Evolutionary conservation across 2,329 filamentous ascomycete species (phyloP).

Genomic region (Clarireedia homoeocarpa): DNA sequence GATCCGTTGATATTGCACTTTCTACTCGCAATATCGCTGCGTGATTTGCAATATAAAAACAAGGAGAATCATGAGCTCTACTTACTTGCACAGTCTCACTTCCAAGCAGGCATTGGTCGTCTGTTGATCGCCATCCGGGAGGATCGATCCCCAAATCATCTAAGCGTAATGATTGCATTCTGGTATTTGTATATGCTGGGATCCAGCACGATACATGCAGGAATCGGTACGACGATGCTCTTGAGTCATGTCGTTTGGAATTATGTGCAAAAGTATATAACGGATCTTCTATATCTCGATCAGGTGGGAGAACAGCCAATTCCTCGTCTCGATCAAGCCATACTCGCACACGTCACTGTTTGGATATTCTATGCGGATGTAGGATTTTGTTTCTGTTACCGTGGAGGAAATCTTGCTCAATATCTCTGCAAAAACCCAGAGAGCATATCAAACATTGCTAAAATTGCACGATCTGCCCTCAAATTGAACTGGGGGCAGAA

Average conservation of each 20-base stretch:
- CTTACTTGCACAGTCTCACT: neutral
- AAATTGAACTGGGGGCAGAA: neutral
- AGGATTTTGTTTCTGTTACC: conserved; percentile 5
- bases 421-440: neutral
- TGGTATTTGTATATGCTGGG: conserved; percentile 6
- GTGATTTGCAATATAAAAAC: neutral
- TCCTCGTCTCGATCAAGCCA: neutral
- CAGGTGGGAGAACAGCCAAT: neutral
- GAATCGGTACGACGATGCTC: conserved; percentile 1
- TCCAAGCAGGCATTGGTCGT: neutral
- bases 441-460: neutral
- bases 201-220: neutral
- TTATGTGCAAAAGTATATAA: conserved; percentile 2
- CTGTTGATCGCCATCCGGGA: neutral
- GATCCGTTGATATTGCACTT: conserved; percentile 6
- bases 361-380: conserved; percentile 4
- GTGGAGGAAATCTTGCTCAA: neutral
- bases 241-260: neutral
- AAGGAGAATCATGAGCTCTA: neutral
- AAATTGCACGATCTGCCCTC: neutral
- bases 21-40: neutral
- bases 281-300: neutral
- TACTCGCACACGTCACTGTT: neutral
- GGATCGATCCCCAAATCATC: neutral
- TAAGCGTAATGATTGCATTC: conserved; percentile 1